These are phyloP conservation scores for Phyllostachys edulis DNA, from an alignment of 176 grass and related monocot genomes.

Conservation along the genomic window DNA sequence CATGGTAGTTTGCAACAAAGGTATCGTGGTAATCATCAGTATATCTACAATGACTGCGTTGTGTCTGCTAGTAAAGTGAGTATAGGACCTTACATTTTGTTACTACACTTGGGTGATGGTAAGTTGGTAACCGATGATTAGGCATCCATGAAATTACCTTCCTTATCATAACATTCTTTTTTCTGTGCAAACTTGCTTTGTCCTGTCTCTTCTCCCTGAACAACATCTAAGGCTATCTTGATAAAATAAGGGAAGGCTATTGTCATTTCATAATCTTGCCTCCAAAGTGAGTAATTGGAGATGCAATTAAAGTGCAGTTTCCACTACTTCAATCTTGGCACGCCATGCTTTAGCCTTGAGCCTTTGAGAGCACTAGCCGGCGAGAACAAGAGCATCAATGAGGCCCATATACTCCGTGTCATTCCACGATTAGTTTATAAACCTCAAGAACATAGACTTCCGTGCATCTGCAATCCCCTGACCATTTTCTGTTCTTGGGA, in stretches of 20 bases:
- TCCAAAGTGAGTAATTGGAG: slow-evolving; percentile 11
- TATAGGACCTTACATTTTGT: neutral
- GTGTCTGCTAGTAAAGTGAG: neutral
- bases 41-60: neutral
- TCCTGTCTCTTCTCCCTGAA: neutral
- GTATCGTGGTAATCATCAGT: slow-evolving; percentile 3
- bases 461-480: slow-evolving; percentile 12
- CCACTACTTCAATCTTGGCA: slow-evolving; percentile 1
- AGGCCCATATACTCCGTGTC: neutral
- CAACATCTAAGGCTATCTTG: slow-evolving; percentile 4
- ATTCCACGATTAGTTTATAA: slow-evolving; percentile 2
- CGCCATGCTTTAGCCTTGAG: slow-evolving; percentile 21
- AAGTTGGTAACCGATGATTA: slow-evolving; percentile 14
- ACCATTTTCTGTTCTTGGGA: neutral
- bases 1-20: slow-evolving; percentile 15
- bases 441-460: slow-evolving; percentile 7
- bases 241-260: slow-evolving; percentile 1
- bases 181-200: neutral
- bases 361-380: neutral
- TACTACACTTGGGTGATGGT: neutral
- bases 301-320: slow-evolving; percentile 20
- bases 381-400: neutral
- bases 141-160: neutral
- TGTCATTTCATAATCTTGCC: neutral
- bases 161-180: neutral